Evolutionary conservation across 192 early-diverging fungal species (phyloP), one percentile per base, ranked within the genome.

Genomic region (Podila minutissima): DNA sequence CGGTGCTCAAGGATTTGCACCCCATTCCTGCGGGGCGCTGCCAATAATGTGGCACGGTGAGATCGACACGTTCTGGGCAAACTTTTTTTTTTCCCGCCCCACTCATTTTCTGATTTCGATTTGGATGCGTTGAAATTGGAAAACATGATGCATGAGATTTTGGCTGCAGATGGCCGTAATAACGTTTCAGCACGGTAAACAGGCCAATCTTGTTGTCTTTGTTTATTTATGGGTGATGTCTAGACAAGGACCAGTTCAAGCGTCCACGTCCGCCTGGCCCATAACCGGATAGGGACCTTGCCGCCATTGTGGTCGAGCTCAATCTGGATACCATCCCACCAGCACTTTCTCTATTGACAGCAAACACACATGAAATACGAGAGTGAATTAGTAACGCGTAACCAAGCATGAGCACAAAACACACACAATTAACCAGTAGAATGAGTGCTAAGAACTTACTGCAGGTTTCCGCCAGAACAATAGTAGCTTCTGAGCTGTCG

Each of bases 381-480:
- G 22, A 24, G 59, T 20, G 41, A 20, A 10, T 28, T 20, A 32
- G 31, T 28, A 48, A 15, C 2, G 57, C 0, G 57, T 22, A 26
- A 20, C 5, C 7, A 59, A 3, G 31, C 26, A 35, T 60, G 19
- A 66, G 66, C 35, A 76, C 15, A 46, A 62, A 62, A 12, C 49
- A 46, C 0, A 62, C 58, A 51, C 48, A 48, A 19, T 28, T 29
- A 10, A 37, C 10, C 12, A 46, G 15, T 46, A 46, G 13, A 11
- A 15, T 46, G 41, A 46, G 1, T 17, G 41, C 13, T 17, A 4
- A 15, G n/a, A 50, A 82, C 75, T 77, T 86, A 88, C 89, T 53
- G 93, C 93, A 31, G 93, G 92, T 82, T 93, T 95, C 76, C 92
- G 91, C 89, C 90, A 95, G 60, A 94, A 93, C 48, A 93, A 69